Evolutionary conservation across 176 grass and related monocot species (phyloP).

Genomic region (Avena atlantica): DNA sequence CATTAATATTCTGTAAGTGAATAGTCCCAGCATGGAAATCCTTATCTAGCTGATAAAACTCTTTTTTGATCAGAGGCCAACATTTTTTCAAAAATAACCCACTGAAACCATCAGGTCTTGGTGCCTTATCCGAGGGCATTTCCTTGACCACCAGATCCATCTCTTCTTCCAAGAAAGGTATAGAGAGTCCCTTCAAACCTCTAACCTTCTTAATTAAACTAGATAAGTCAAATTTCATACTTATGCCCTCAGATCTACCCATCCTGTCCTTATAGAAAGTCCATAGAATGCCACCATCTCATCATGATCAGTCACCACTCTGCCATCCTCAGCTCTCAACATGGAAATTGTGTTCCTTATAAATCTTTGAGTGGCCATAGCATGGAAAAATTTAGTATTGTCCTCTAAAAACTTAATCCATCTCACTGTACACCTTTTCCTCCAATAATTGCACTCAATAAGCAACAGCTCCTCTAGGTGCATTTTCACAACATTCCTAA

Average conservation of each 20-base stretch:
- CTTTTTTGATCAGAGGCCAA: not conserved
- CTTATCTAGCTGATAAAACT: too few relatives aligned
- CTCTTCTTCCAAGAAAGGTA: not conserved
- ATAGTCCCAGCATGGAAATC: not conserved
- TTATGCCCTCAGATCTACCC: too few relatives aligned
- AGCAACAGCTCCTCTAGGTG: too few relatives aligned
- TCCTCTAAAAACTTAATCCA: not conserved
- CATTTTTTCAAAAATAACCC: not conserved
- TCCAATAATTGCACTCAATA: not conserved
- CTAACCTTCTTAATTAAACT: too few relatives aligned
- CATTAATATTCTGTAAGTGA: not conserved
- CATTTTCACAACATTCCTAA: not conserved
- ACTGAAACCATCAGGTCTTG: not conserved
- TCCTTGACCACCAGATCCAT: not conserved
- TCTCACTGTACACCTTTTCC: not conserved
- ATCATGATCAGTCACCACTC: too few relatives aligned
- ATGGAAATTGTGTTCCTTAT: not conserved
- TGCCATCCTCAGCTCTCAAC: too few relatives aligned
- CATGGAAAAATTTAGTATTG: not conserved
- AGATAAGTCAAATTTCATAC: too few relatives aligned
- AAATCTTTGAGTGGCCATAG: not conserved
- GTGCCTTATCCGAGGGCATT: not conserved
- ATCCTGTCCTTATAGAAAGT: too few relatives aligned
- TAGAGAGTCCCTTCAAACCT: too few relatives aligned
- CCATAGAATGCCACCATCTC: too few relatives aligned